Conservation (phyloP, 768 basidiomycete genomes). For the Tricholoma sp. region DNA sequence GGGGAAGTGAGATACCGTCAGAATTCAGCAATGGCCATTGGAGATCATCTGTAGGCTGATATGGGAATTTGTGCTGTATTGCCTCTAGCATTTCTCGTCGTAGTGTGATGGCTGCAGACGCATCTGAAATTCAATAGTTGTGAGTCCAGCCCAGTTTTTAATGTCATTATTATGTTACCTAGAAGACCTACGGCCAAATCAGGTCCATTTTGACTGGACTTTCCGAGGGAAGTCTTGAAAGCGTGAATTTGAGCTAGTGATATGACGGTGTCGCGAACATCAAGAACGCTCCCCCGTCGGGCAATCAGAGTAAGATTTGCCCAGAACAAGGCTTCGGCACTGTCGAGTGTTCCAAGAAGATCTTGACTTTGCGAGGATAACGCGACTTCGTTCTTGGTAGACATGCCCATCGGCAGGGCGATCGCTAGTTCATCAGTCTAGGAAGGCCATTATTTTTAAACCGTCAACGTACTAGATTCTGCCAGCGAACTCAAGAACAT, state of each 20-base stretch:
- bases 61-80: conserved; percentile 64
- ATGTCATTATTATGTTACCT: conserved; percentile 31
- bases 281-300: conserved; percentile 56
- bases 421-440: conserved; percentile 49
- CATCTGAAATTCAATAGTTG: conserved; percentile 44
- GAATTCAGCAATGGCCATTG: conserved; percentile 61
- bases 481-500: conserved; percentile 87
- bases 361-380: conserved; percentile 47
- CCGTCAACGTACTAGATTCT: conserved; percentile 70
- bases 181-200: conserved; percentile 58
- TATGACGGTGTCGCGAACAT: conserved; percentile 70
- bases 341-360: conserved; percentile 53
- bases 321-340: conserved; percentile 70
- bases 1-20: conserved; percentile 37
- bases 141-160: background rate
- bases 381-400: conserved; percentile 34
- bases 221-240: conserved; percentile 79
- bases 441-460: background rate
- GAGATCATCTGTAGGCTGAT: conserved; percentile 51
- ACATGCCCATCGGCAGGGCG: conserved; percentile 77
- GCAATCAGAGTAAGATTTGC: conserved; percentile 52
- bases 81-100: conserved; percentile 83
- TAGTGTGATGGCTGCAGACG: conserved; percentile 70
- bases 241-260: conserved; percentile 67
- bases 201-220: conserved; percentile 42